phyloP scores from a whole-genome alignment of 306 rosid species.

The Astragalus membranaceus region DNA sequence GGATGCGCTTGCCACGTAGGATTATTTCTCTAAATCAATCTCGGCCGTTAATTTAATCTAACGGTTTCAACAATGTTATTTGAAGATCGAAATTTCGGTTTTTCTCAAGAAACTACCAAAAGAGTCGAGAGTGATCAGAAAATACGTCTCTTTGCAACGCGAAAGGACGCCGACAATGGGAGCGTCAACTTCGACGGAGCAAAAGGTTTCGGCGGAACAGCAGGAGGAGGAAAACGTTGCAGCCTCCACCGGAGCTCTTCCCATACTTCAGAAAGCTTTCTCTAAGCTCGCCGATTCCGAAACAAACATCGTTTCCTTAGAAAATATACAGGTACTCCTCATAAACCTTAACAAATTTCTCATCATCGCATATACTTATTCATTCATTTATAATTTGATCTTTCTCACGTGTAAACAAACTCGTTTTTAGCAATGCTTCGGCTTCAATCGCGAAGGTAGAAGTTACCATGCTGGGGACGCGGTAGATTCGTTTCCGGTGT shows the following conservation, averaged over 20 bases:
- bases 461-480: slow-evolving; percentile 15
- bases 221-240: slow-evolving; percentile 59
- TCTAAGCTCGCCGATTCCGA: slow-evolving; percentile 56
- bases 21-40: not conserved
- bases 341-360: not conserved
- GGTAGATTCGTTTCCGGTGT: slow-evolving; percentile 37
- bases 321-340: slow-evolving; percentile 45
- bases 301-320: slow-evolving; percentile 38
- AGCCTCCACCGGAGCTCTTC: slow-evolving; percentile 73
- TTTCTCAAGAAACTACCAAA: not conserved
- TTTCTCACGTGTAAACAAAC: not conserved
- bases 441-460: slow-evolving; percentile 31
- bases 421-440: slow-evolving; percentile 55
- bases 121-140: not conserved
- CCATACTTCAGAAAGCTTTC: slow-evolving; percentile 62
- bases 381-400: not conserved
- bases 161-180: slow-evolving; percentile 45
- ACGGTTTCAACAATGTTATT: not conserved
- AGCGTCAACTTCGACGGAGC: slow-evolving; percentile 63
- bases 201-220: slow-evolving; percentile 45
- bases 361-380: not conserved
- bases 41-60: not conserved
- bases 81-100: not conserved
- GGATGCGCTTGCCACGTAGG: not conserved
- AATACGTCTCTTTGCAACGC: not conserved